Conservation (phyloP, 1,284 basidiomycete genomes). For the Ceratobasidium sp. region DNA sequence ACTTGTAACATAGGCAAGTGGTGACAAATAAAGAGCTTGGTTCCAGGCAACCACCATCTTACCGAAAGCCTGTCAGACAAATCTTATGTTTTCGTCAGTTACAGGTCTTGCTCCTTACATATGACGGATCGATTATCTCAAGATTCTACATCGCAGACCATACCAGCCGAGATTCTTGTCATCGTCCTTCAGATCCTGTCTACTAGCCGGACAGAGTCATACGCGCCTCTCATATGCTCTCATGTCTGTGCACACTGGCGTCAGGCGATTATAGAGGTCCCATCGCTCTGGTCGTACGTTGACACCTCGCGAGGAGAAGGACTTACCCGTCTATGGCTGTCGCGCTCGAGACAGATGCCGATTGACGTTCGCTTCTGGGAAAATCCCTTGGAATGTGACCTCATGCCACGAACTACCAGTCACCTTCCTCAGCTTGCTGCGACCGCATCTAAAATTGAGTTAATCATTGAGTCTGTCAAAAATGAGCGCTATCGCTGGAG, state of each 20-base stretch:
- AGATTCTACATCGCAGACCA: neutral
- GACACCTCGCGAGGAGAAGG: conserved; percentile 5
- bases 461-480: neutral
- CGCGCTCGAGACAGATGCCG: neutral
- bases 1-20: too few species aligned
- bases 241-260: conserved; percentile 17
- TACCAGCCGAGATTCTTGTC: neutral
- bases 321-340: conserved; percentile 3
- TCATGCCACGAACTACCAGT: neutral
- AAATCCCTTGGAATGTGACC: neutral
- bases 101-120: too few species aligned
- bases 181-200: neutral
- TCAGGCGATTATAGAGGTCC: too few species aligned
- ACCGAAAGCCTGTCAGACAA: too few species aligned
- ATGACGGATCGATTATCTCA: neutral
- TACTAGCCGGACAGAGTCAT: neutral
- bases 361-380: neutral
- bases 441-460: too few species aligned
- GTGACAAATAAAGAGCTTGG: too few species aligned
- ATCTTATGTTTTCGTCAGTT: too few species aligned
- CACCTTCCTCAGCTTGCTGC: too few species aligned
- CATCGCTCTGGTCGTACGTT: neutral
- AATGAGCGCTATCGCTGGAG: conserved; percentile 1
- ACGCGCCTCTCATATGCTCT: conserved; percentile 4
- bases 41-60: too few species aligned